Evolutionary conservation across 73 alveolate genomes (phyloP).

Genomic region (Tetrahymena elliotti): DNA sequence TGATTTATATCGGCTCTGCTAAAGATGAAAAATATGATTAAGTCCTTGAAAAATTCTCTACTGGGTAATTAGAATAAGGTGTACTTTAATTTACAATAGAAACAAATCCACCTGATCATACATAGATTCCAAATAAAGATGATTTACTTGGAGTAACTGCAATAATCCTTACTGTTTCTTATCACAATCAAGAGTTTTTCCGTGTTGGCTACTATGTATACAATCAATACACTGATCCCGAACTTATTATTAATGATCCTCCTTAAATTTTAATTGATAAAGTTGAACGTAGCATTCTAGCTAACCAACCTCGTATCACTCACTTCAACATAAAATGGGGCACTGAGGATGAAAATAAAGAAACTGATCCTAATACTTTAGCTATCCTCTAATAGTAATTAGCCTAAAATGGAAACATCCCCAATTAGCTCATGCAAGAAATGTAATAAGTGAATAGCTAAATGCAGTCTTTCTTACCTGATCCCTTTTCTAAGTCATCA

Average conservation of each 20-base stretch:
- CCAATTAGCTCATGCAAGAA: background rate
- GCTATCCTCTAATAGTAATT: background rate
- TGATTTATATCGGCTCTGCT: constrained; percentile 91
- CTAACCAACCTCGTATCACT: constrained; percentile 92
- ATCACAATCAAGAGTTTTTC: constrained; percentile 86
- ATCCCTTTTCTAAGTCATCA: background rate
- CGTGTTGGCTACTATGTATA: constrained; percentile 96
- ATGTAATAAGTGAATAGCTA: background rate
- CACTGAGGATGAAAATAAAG: background rate
- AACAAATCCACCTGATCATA: constrained; percentile 86
- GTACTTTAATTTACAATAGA: constrained; percentile 79
- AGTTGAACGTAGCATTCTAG: constrained; percentile 75
- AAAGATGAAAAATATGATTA: constrained; percentile 81
- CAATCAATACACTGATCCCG: constrained; percentile 82
- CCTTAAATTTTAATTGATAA: constrained; percentile 59
- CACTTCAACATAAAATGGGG: constrained; percentile 91
- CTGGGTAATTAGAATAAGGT: constrained; percentile 81
- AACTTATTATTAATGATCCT: constrained; percentile 92
- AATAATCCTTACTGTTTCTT: constrained; percentile 84
- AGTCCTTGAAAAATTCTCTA: constrained; percentile 80
- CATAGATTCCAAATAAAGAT: constrained; percentile 71
- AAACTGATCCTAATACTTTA: background rate
- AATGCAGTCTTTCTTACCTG: background rate
- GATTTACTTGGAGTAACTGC: constrained; percentile 95
- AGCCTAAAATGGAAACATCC: background rate